These are phyloP conservation scores for Vitis rotundifolia DNA, from an alignment of 164 flowering plant species.

Conservation along the genomic window DNA sequence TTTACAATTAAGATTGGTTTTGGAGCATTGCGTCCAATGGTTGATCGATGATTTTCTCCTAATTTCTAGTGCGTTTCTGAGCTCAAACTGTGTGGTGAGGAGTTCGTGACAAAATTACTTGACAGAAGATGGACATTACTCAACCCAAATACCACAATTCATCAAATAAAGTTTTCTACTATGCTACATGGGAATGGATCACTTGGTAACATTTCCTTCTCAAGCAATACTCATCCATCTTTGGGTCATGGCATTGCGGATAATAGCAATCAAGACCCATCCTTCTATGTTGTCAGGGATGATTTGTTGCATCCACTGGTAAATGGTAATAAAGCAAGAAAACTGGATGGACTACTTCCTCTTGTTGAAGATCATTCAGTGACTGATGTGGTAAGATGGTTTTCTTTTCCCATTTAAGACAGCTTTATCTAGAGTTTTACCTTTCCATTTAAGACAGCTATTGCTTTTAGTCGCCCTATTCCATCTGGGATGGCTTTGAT, in stretches of 20 bases:
- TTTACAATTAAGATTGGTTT: background rate
- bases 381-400: constrained; percentile 80
- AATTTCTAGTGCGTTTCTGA: constrained; percentile 25
- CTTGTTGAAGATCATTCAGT: constrained; percentile 64
- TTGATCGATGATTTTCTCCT: background rate
- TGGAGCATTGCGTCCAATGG: too few relatives aligned
- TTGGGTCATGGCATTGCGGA: constrained; percentile 41
- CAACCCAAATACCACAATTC: constrained; percentile 65
- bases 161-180: constrained; percentile 47
- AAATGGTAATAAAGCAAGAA: constrained; percentile 94
- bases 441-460: too few relatives aligned
- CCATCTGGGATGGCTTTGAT: too few relatives aligned
- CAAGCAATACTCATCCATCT: constrained; percentile 40
- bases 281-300: constrained; percentile 83
- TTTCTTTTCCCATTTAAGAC: background rate
- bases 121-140: constrained; percentile 74
- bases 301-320: constrained; percentile 88
- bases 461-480: background rate
- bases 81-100: constrained; percentile 28
- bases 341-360: constrained; percentile 84
- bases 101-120: constrained; percentile 50
- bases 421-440: background rate
- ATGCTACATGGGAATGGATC: constrained; percentile 15
- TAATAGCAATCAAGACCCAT: constrained; percentile 26
- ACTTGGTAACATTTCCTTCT: constrained; percentile 27